Evolutionary conservation across 495 filamentous ascomycete species (phyloP).

Genomic region (Lasiosphaeriaceae sp.): DNA sequence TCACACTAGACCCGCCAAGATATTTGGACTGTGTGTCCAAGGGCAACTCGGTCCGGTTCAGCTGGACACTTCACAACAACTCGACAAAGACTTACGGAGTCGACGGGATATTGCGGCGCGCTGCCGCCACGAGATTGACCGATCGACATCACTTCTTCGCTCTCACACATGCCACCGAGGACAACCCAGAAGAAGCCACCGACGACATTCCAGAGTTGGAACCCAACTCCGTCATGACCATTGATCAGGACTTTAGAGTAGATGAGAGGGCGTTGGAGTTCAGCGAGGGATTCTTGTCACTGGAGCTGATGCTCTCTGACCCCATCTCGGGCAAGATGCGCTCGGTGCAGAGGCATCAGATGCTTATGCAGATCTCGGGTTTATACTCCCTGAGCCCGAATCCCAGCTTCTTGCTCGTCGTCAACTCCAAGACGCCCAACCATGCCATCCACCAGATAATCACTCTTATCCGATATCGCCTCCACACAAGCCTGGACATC

Average conservation of each 20-base stretch:
- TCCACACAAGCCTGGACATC: slow-evolving; percentile 18
- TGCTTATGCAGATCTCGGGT: slow-evolving; percentile 23
- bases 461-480: neutral
- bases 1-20: slow-evolving; percentile 12
- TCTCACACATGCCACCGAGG: slow-evolving; percentile 6
- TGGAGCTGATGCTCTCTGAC: slow-evolving; percentile 22
- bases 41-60: slow-evolving; percentile 16
- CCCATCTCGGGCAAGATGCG: slow-evolving; percentile 11
- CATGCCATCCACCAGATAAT: slow-evolving; percentile 20
- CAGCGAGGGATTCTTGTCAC: slow-evolving; percentile 12
- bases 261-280: slow-evolving; percentile 7
- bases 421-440: slow-evolving; percentile 20
- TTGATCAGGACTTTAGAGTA: slow-evolving; percentile 19
- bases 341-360: slow-evolving; percentile 4
- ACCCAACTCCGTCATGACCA: slow-evolving; percentile 8
- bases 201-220: slow-evolving; percentile 17
- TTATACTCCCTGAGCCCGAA: slow-evolving; percentile 15
- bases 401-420: slow-evolving; percentile 16
- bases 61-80: slow-evolving; percentile 21
- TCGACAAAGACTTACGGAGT: slow-evolving; percentile 21
- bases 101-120: slow-evolving; percentile 3
- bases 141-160: slow-evolving; percentile 16
- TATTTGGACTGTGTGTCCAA: slow-evolving; percentile 23
- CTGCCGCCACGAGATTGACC: slow-evolving; percentile 10
- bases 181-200: slow-evolving; percentile 11